Evolutionary conservation across 2,329 filamentous ascomycete genomes (phyloP).

Genomic region (Xenosphaeropsis pyriputrescens): DNA sequence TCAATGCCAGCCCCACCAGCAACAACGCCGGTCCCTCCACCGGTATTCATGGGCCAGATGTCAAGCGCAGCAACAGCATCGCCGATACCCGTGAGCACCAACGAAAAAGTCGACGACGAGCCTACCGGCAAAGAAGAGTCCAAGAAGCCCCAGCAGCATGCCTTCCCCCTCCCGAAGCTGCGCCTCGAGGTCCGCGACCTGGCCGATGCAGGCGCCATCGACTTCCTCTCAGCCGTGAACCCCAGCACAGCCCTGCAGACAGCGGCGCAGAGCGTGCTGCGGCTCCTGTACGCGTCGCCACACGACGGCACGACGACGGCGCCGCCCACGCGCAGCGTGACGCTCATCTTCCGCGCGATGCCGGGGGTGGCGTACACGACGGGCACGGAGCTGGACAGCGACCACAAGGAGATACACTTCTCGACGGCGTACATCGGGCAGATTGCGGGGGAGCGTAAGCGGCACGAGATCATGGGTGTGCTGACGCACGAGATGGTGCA

Average conservation of each 20-base stretch:
- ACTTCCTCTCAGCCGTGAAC: constrained; percentile 55
- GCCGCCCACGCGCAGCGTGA: constrained; percentile 69
- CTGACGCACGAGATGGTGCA: constrained; percentile 89
- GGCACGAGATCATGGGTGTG: constrained; percentile 64
- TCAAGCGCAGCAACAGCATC: constrained; percentile 5
- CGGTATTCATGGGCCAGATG: constrained; percentile 12
- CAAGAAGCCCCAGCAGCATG: background rate
- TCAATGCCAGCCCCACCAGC: constrained; percentile 6
- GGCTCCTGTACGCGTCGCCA: constrained; percentile 51
- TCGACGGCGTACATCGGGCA: constrained; percentile 57
- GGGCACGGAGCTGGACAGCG: constrained; percentile 60
- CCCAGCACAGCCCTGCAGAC: constrained; percentile 43
- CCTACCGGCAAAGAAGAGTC: background rate
- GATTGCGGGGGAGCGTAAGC: constrained; percentile 26
- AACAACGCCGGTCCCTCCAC: constrained; percentile 8
- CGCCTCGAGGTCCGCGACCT: constrained; percentile 45
- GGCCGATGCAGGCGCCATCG: constrained; percentile 39
- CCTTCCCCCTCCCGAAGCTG: constrained; percentile 35
- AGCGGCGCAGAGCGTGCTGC: constrained; percentile 54
- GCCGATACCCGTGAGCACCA: constrained; percentile 5
- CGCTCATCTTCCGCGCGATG: constrained; percentile 67
- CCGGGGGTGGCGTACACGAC: constrained; percentile 81
- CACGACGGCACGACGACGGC: constrained; percentile 21
- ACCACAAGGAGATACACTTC: constrained; percentile 91
- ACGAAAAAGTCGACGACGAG: constrained; percentile 1